Conservation (phyloP, 345 rosid species). For the Murraya koenigii region DNA sequence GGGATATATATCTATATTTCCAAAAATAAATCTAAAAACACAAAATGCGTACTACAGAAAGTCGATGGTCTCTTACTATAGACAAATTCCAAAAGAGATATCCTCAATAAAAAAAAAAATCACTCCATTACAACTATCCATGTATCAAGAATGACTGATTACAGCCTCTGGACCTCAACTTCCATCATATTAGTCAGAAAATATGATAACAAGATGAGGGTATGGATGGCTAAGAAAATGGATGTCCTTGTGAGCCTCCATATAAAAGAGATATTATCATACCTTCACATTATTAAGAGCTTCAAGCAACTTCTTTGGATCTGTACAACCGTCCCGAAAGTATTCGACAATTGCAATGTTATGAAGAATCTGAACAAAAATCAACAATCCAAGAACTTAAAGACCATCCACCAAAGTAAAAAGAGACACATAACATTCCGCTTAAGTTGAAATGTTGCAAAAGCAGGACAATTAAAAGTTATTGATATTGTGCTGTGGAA, state of each 20-base stretch:
- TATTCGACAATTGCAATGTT: constrained; percentile 83
- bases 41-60: not conserved
- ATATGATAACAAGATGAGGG: not conserved
- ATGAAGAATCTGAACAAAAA: constrained; percentile 66
- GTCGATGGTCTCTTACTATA: not conserved
- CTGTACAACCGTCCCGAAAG: constrained; percentile 69
- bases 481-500: not conserved
- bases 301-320: constrained; percentile 69
- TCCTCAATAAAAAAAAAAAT: not conserved
- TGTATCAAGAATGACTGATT: not conserved
- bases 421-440: not conserved
- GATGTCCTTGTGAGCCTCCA: not conserved
- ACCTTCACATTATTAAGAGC: constrained; percentile 77
- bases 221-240: too few relatives aligned
- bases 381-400: constrained; percentile 20
- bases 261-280: constrained; percentile 1
- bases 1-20: not conserved
- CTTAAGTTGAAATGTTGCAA: not conserved
- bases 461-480: not conserved
- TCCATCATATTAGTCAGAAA: not conserved
- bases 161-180: not conserved
- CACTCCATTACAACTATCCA: not conserved
- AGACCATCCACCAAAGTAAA: not conserved
- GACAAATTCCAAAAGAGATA: not conserved
- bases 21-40: not conserved